Percentiles rank a stretch among this genome's conserved stretches.
Conservation (phyloP, 1,139 yeast species). For the Nematodospora anomalae region DNA sequence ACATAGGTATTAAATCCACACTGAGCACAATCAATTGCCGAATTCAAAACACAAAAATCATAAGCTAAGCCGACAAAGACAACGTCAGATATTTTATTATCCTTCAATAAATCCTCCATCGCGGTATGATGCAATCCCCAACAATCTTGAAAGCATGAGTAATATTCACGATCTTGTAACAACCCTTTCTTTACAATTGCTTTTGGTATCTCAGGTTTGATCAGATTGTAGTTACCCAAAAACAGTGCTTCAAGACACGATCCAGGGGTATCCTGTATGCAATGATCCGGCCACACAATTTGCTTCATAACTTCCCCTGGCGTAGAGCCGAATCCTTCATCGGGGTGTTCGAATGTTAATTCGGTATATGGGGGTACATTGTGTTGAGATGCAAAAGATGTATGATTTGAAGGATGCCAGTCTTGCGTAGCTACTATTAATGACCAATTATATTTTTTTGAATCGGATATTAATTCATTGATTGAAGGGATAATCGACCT, state of each 20-base stretch:
- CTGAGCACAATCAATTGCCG: slow-evolving; percentile 66
- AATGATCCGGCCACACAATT: slow-evolving; percentile 88
- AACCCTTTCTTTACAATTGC: slow-evolving; percentile 67
- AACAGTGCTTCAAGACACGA: slow-evolving; percentile 57
- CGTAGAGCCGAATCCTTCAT: slow-evolving; percentile 27
- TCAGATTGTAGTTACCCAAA: slow-evolving; percentile 22
- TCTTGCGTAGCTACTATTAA: slow-evolving; percentile 75
- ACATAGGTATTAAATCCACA: slow-evolving; percentile 67
- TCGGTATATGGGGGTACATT: slow-evolving; percentile 52
- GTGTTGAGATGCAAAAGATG: slow-evolving; percentile 79
- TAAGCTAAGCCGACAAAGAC: slow-evolving; percentile 80
- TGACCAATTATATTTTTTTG: slow-evolving; percentile 50
- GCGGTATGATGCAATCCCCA: slow-evolving; percentile 77
- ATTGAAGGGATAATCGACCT: slow-evolving; percentile 56
- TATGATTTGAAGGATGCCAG: slow-evolving; percentile 83
- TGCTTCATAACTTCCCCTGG: slow-evolving; percentile 36
- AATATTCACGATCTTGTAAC: slow-evolving; percentile 72
- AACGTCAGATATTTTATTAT: slow-evolving; percentile 55
- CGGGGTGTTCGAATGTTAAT: slow-evolving; percentile 54
- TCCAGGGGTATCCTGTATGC: slow-evolving; percentile 72
- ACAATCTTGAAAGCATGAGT: slow-evolving; percentile 83
- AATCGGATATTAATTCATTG: slow-evolving; percentile 36
- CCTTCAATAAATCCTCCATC: slow-evolving; percentile 47
- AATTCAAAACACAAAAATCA: slow-evolving; percentile 79
- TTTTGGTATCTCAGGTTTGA: slow-evolving; percentile 27